Base-by-base conservation (phyloP, 805 yeast genomes). In the Alloascoidea africana region DNA sequence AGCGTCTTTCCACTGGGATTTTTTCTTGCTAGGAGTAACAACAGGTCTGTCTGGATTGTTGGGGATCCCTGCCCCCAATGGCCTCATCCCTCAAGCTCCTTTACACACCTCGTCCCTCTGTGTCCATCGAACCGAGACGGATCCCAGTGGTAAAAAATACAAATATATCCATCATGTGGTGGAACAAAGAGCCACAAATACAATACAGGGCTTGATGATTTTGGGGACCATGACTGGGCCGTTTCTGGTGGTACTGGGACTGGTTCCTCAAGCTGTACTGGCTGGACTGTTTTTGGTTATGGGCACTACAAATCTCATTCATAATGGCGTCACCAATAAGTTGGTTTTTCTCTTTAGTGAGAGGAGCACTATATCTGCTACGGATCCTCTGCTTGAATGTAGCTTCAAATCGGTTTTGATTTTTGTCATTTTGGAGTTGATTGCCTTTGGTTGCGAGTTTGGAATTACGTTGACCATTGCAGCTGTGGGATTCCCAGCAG, bases 21-120 rank as follows among this genome's bases (percentile, higher is more conserved):
- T 87, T 50, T 68, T 80, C 32, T 58, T 91, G 16, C 61, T 89
- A 27, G 97, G 97, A 0, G 52, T 84, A 4, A 79, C 87, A 3
- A 91, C 97, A 0, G 93, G 94, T 0, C 55, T 89, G 1, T 66
- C 94, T 2, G 97, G 97, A 0, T 56, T 89, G 1, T 51, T 89
- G 6, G 98, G 97, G 0, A 66, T 91, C 2, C 98, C 97, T 0
- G 86, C 96, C 2, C 97, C 97, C 0, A 91, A 91, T 56, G 98
- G 98, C 0, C 63, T 89, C 19, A 89, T 89, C 34, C 98, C 98
- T 1, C 98, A 89, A 55, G 97, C 98, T 0, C 97, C 97, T 2
- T 53, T 91, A 27, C 98, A 89, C 48, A 86, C 97, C 0, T 70
- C 68, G 33, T 73, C 95, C 0, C 57, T 89, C 18, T 68, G 84